Evolutionary conservation across 2,329 filamentous ascomycete species (phyloP), one percentile per base, ranked within the genome.

Genomic region (Fusarium sp.): DNA sequence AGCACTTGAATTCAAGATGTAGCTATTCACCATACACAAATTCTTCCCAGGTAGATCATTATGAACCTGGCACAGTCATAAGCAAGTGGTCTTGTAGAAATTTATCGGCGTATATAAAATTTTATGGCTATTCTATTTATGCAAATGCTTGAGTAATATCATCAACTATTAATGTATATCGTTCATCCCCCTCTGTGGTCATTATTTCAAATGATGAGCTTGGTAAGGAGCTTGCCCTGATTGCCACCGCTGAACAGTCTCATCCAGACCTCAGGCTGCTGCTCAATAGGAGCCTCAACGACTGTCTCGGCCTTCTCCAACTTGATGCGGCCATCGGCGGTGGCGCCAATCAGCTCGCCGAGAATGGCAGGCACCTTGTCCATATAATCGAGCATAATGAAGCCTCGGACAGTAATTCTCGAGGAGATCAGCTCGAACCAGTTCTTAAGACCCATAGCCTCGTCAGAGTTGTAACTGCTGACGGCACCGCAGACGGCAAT

Each of bases 361-460:
- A 76, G 66, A 17, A 75, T 74, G 1, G 59, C 66, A 4, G 74
- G 73, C 18, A 74, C 63, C 68, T 75, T 72, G 34, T 76, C 74
- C 69, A 75, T 72, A 22, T 75, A 75, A 42, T 76, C 74, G 20
- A 76, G 60, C 74, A 76, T 75, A 17, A 76, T 75, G 48, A 76
- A 76, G 2, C 74, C 74, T 3, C 61, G 61, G 54, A 76, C 69
- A 17, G 51, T 72, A 7, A 76, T 73, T 7, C 74, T 56, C 60
- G 63, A 68, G 2, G 74, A 76, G 2, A 76, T 71, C 13, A 76
- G 48, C 64, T 76, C 74, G 34, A 76, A 76, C 74, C 74, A 76
- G 58, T 76, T 76, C 46, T 59, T 55, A 7, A 76, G 68, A 15
- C 57, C 66, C 74, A 76, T 76, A 3, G 73, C 71, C 60, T 76